phyloP scores from a whole-genome alignment of 371 early-diverging fungal genomes.

The Blakeslea trispora region DNA sequence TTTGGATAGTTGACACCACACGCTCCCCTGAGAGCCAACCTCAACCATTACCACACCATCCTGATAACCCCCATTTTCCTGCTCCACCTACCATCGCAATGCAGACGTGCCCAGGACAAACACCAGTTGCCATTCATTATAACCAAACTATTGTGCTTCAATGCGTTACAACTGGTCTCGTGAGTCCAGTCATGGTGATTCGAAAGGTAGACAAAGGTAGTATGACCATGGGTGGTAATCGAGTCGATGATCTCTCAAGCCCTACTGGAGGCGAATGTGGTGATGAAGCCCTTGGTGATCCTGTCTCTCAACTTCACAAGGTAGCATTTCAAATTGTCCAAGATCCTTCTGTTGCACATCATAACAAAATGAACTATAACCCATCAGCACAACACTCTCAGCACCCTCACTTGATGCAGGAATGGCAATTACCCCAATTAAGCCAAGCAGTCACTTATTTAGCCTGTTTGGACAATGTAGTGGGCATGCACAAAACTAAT shows the following conservation, averaged over 20 bases:
- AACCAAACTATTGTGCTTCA: slow-evolving; percentile 83
- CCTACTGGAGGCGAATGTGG: slow-evolving; percentile 50
- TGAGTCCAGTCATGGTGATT: slow-evolving; percentile 81
- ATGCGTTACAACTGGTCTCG: slow-evolving; percentile 80
- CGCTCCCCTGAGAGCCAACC: slow-evolving; percentile 37
- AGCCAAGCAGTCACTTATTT: slow-evolving; percentile 62
- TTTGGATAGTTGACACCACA: slow-evolving; percentile 81
- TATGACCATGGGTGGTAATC: slow-evolving; percentile 70
- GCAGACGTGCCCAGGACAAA: slow-evolving; percentile 65
- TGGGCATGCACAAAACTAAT: slow-evolving; percentile 74
- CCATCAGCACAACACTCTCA: slow-evolving; percentile 15
- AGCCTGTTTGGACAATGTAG: slow-evolving; percentile 77
- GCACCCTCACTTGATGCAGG: slow-evolving; percentile 2
- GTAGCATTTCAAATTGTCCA: slow-evolving; percentile 82
- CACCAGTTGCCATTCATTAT: slow-evolving; percentile 77
- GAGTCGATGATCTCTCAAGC: slow-evolving; percentile 59
- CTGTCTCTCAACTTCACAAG: slow-evolving; percentile 91
- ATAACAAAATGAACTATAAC: slow-evolving; percentile 35
- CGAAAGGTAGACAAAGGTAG: slow-evolving; percentile 85
- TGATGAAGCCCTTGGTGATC: slow-evolving; percentile 57
- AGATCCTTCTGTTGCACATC: slow-evolving; percentile 40
- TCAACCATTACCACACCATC: slow-evolving; percentile 47
- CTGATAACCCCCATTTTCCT: slow-evolving; percentile 62
- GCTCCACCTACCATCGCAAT: slow-evolving; percentile 79
- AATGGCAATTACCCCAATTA: slow-evolving; percentile 47